Conservation (phyloP, 225 moss, liverwort and hornwort genomes). For the Neckera pumila region DNA sequence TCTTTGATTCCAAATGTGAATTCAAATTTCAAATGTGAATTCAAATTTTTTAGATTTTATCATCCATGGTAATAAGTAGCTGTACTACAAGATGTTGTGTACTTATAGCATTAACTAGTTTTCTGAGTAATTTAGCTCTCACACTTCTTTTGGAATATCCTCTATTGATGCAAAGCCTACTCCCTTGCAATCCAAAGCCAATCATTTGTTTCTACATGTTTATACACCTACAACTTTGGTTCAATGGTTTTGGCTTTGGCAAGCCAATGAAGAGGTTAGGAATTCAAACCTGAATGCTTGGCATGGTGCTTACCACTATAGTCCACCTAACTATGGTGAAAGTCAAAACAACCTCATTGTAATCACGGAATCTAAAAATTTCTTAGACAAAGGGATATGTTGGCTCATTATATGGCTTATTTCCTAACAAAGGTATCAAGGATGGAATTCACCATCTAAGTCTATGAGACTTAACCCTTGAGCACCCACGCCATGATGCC, state of each 20-base stretch:
- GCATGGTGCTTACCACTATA: rapidly evolving
- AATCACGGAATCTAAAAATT: not conserved
- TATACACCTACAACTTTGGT: rapidly evolving
- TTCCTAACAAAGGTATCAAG: not conserved
- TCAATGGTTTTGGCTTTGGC: not conserved
- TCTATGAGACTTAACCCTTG: too few relatives aligned
- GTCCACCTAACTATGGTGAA: not conserved
- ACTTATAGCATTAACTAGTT: not conserved
- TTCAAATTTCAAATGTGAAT: not conserved
- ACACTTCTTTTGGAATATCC: not conserved
- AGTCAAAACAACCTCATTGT: not conserved
- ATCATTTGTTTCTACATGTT: not conserved
- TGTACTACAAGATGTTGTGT: not conserved
- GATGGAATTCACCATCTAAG: not conserved
- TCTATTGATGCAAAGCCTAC: not conserved
- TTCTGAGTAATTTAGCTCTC: not conserved
- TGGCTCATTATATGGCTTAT: rapidly evolving
- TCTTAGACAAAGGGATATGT: rapidly evolving
- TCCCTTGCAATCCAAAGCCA: rapidly evolving
- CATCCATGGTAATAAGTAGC: rapidly evolving
- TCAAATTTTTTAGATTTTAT: not conserved
- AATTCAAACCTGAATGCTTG: not conserved
- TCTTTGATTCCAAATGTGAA: not conserved
- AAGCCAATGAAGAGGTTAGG: not conserved
- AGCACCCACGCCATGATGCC: too few relatives aligned